phyloP scores from a whole-genome alignment of 108 stramenopile genomes.

The Bacterosira constricta region DNA sequence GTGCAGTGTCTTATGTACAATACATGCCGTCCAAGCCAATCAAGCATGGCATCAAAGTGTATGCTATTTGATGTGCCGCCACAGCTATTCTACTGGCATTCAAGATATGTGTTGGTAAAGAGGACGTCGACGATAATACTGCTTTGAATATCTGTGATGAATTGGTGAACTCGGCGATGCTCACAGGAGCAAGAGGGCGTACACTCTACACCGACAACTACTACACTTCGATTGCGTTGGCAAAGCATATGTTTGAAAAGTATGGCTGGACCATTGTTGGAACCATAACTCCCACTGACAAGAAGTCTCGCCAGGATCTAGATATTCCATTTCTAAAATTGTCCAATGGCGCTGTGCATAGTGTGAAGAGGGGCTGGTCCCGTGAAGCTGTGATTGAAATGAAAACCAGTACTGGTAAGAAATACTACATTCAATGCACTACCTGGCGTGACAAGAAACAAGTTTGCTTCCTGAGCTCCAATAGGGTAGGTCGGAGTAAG shows the following conservation, averaged over 20 bases:
- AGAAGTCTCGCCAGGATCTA: neutral
- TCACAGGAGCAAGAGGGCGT: neutral
- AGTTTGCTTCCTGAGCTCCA: neutral
- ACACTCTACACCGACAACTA: constrained; percentile 25
- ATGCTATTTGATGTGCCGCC: constrained; percentile 2
- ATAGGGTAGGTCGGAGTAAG: constrained; percentile 1
- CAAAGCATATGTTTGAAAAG: constrained; percentile 3
- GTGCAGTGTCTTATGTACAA: constrained; percentile 18
- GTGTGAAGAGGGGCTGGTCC: constrained; percentile 12
- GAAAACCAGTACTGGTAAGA: neutral
- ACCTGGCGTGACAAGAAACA: constrained; percentile 6
- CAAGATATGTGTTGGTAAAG: neutral
- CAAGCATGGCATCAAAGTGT: constrained; percentile 30
- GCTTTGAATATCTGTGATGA: neutral
- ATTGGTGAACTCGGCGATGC: no score
- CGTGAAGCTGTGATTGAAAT: constrained; percentile 13
- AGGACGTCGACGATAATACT: neutral
- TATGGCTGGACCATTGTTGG: constrained; percentile 11
- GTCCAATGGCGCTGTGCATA: constrained; percentile 6
- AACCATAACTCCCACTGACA: constrained; percentile 17
- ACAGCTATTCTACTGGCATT: neutral
- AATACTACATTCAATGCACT: constrained; percentile 6
- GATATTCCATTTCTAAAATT: constrained; percentile 24
- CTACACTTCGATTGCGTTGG: constrained; percentile 3
- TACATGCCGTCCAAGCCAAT: constrained; percentile 40